phyloP scores from a whole-genome alignment of 768 basidiomycete genomes.

The Mycena olivaceomarginata region DNA sequence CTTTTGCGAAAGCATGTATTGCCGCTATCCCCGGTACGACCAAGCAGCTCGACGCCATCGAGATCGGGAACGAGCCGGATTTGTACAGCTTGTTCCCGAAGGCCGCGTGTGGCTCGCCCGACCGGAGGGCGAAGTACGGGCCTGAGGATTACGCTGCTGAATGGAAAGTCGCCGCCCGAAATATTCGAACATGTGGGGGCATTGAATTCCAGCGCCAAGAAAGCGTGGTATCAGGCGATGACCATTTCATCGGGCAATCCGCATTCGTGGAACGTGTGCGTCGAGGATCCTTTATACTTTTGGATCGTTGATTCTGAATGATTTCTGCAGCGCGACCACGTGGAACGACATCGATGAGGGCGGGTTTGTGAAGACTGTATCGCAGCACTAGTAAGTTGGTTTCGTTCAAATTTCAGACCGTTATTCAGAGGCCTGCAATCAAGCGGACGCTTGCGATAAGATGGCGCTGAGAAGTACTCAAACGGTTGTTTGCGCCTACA shows the following conservation, averaged over 20 bases:
- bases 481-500: neutral
- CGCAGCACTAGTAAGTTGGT: slow-evolving; percentile 24
- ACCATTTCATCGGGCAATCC: neutral
- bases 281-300: too few relatives aligned
- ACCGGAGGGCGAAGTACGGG: neutral
- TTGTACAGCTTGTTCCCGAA: neutral
- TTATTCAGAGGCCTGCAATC: neutral
- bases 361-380: slow-evolving; percentile 22
- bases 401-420: neutral
- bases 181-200: neutral
- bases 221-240: slow-evolving; percentile 14
- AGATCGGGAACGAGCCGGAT: slow-evolving; percentile 16
- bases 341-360: slow-evolving; percentile 5
- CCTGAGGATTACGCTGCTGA: neutral
- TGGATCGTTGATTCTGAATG: neutral
- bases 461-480: neutral
- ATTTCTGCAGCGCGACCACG: neutral
- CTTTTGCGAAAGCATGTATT: neutral
- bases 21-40: neutral
- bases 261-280: slow-evolving; percentile 10
- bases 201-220: slow-evolving; percentile 6
- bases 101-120: neutral
- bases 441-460: neutral
- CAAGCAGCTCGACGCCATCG: slow-evolving; percentile 11
- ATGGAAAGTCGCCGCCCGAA: slow-evolving; percentile 3